phyloP scores from a whole-genome alignment of 306 rosid species.

The Crotalaria pallida region DNA sequence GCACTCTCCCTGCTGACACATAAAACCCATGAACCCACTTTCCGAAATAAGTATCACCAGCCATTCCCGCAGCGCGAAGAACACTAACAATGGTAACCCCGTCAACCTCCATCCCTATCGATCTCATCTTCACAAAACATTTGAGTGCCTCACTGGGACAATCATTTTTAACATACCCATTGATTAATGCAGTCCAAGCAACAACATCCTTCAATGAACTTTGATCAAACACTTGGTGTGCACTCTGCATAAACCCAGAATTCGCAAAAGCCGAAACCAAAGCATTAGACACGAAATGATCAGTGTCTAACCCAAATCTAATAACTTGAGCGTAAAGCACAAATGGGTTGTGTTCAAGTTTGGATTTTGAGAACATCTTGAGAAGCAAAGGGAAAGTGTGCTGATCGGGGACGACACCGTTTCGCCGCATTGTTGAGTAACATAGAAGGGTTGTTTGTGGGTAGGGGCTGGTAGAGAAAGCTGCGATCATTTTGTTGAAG shows the following conservation, averaged over 20 bases:
- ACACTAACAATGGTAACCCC: slow-evolving; percentile 25
- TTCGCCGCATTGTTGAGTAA: slow-evolving; percentile 24
- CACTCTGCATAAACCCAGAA: slow-evolving; percentile 29
- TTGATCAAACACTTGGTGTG: slow-evolving; percentile 35
- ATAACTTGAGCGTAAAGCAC: slow-evolving; percentile 26
- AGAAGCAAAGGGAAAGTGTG: slow-evolving; percentile 46
- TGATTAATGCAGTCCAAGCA: slow-evolving; percentile 40
- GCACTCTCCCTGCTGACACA: slow-evolving; percentile 32
- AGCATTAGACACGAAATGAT: slow-evolving; percentile 29
- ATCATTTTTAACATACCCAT: slow-evolving; percentile 31
- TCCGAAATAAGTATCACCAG: slow-evolving; percentile 31
- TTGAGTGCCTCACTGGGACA: slow-evolving; percentile 26
- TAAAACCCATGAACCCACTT: slow-evolving; percentile 42
- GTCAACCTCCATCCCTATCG: slow-evolving; percentile 6
- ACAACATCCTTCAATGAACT: slow-evolving; percentile 18
- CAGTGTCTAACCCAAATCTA: slow-evolving; percentile 31
- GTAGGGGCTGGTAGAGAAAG: slow-evolving; percentile 7
- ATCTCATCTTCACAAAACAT: slow-evolving; percentile 36
- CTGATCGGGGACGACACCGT: slow-evolving; percentile 28
- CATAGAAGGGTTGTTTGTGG: slow-evolving; percentile 18
- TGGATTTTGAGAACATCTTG: slow-evolving; percentile 22
- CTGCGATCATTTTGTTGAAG: slow-evolving; percentile 22
- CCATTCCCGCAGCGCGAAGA: slow-evolving; percentile 29
- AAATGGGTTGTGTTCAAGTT: not conserved
- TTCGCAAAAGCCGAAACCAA: slow-evolving; percentile 27